Percentiles rank a stretch among this genome's conserved stretches.
These are phyloP conservation scores for Harringtonia lauricola DNA, from an alignment of 2,329 filamentous ascomycete genomes.

Conservation along the genomic window DNA sequence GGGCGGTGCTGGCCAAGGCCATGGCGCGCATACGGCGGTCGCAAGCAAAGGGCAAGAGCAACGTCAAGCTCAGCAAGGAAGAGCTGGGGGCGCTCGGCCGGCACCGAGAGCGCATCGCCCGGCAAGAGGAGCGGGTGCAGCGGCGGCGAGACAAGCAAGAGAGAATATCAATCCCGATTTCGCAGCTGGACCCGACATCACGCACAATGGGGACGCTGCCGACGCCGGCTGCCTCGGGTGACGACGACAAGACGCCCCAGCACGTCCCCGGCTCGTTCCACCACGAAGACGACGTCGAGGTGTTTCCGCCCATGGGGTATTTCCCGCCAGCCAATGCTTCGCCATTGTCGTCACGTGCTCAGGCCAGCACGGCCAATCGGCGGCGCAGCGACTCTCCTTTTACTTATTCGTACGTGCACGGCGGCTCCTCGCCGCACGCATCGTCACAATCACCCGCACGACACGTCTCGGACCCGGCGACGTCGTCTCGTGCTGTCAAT, in stretches of 20 bases:
- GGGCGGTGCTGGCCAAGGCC: constrained; percentile 65
- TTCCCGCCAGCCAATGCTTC: constrained; percentile 32
- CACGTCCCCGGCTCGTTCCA: constrained; percentile 22
- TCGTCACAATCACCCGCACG: constrained; percentile 20
- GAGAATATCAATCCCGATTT: constrained; percentile 41
- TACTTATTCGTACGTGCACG: constrained; percentile 32
- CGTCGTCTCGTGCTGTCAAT: constrained; percentile 23
- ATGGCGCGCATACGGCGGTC: constrained; percentile 71
- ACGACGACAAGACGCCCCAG: constrained; percentile 10
- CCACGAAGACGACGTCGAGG: constrained; percentile 22
- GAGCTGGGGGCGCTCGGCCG: constrained; percentile 74
- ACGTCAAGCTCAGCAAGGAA: constrained; percentile 69
- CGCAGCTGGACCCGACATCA: constrained; percentile 33
- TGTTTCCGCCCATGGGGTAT: constrained; percentile 39
- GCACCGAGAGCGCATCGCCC: constrained; percentile 47
- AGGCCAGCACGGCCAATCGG: constrained; percentile 17
- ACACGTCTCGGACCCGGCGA: constrained; percentile 32
- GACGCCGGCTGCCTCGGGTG: constrained; percentile 16
- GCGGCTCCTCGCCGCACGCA: constrained; percentile 13
- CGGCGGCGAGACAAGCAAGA: constrained; percentile 25
- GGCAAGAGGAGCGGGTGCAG: constrained; percentile 22
- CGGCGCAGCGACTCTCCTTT: constrained; percentile 31
- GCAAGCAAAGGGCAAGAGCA: constrained; percentile 61
- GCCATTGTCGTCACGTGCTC: constrained; percentile 14
- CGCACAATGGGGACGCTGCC: constrained; percentile 18